A percentile compares a stretch with the other conserved stretches of the same genome.
Evolutionary conservation across 73 alveolate genomes (phyloP).

Genomic region (Paramecium tetraurelia): DNA sequence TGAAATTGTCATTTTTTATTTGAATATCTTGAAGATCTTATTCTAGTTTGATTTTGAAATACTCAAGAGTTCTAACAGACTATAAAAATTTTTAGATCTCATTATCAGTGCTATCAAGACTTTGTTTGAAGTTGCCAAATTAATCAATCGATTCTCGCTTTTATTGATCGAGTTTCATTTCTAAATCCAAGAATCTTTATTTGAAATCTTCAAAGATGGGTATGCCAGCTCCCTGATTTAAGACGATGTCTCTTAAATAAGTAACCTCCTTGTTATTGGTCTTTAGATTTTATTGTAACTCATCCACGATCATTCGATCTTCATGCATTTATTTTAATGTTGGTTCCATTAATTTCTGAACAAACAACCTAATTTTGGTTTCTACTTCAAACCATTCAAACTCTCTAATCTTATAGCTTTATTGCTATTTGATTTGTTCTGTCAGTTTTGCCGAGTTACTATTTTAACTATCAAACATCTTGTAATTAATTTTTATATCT

Average conservation of each 20-base stretch:
- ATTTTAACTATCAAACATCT: neutral
- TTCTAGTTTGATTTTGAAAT: neutral
- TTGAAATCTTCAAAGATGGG: slow-evolving; percentile 23
- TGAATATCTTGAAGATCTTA: neutral
- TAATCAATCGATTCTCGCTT: neutral
- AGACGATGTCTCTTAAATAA: slow-evolving; percentile 31
- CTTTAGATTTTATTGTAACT: neutral
- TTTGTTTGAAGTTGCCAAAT: neutral
- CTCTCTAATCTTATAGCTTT: slow-evolving; percentile 47
- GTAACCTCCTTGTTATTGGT: slow-evolving; percentile 30
- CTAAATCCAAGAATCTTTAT: neutral
- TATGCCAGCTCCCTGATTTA: slow-evolving; percentile 44
- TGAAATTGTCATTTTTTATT: neutral
- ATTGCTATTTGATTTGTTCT: neutral
- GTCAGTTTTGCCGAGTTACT: neutral
- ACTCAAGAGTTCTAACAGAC: neutral
- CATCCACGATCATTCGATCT: slow-evolving; percentile 52
- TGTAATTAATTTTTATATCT: neutral
- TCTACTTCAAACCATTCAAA: slow-evolving; percentile 62
- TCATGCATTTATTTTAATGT: slow-evolving; percentile 31
- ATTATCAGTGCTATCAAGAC: neutral
- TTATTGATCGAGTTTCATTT: neutral
- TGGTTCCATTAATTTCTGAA: slow-evolving; percentile 35
- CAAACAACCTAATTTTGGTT: slow-evolving; percentile 54
- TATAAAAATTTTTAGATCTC: neutral